Conservation (phyloP, 73 alveolate species). For the Symbiodinium natans region DNA sequence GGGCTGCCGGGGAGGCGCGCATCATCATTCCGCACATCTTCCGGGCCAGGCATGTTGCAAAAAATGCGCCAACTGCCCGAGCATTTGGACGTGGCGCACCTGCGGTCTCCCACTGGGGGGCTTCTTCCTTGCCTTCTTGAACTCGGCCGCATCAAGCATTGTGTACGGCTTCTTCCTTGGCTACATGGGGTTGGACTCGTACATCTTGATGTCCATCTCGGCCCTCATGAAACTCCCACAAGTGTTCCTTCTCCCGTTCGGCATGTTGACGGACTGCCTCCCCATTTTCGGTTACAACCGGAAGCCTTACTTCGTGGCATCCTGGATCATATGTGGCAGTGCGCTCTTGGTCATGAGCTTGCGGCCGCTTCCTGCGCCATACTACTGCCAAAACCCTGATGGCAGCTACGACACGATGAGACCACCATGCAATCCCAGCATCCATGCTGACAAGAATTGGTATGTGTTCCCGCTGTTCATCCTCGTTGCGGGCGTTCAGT, state of each 20-base stretch:
- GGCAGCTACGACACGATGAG: background rate
- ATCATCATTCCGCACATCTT: no score
- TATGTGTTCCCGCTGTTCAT: background rate
- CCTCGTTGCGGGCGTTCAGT: background rate
- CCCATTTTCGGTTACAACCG: background rate
- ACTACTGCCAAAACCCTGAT: background rate
- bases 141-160: background rate
- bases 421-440: background rate
- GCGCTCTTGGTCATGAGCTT: background rate
- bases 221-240: background rate
- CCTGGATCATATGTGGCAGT: background rate
- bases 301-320: background rate
- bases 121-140: background rate
- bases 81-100: background rate
- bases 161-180: background rate
- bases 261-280: background rate
- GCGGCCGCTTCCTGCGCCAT: background rate
- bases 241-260: background rate
- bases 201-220: background rate
- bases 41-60: no score
- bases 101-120: background rate
- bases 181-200: background rate
- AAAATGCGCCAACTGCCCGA: background rate
- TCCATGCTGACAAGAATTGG: background rate
- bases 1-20: no score